Evolutionary conservation across 2,329 filamentous ascomycete species (phyloP).

Genomic region (Alternaria ventricosa): DNA sequence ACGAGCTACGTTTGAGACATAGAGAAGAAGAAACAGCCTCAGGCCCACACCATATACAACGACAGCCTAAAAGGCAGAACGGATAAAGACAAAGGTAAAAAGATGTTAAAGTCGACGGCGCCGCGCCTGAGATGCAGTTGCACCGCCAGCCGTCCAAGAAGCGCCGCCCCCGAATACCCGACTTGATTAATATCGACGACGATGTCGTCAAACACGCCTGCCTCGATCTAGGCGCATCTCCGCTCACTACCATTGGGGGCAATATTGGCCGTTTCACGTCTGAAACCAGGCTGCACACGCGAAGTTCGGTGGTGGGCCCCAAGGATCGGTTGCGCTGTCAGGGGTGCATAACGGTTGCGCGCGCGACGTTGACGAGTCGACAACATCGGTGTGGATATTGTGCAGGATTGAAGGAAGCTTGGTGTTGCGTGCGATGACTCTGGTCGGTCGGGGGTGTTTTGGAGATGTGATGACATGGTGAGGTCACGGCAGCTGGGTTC

Average conservation of each 20-base stretch:
- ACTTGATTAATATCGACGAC: slow-evolving; percentile 7
- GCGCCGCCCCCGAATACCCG: not conserved
- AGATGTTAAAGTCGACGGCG: not conserved
- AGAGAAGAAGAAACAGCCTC: not conserved
- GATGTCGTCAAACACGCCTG: slow-evolving; percentile 17
- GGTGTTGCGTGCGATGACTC: not conserved
- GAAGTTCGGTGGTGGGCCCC: slow-evolving; percentile 1
- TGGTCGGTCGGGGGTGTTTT: not conserved
- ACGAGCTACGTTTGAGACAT: not conserved
- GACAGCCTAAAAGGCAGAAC: not conserved
- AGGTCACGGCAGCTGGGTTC: not conserved
- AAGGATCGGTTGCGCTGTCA: not conserved
- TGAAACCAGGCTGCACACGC: slow-evolving; percentile 23
- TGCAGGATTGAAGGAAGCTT: not conserved
- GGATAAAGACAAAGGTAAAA: not conserved
- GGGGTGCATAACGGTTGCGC: slow-evolving; percentile 15
- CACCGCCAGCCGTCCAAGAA: not conserved
- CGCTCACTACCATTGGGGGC: slow-evolving; percentile 24
- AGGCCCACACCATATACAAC: not conserved
- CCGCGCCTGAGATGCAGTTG: not conserved
- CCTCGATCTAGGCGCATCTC: slow-evolving; percentile 10
- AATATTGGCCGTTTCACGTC: slow-evolving; percentile 28
- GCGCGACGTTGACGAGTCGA: slow-evolving; percentile 6
- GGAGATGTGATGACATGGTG: not conserved
- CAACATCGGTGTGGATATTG: not conserved